These are phyloP conservation scores for Dimocarpus longan DNA, from an alignment of 345 rosid genomes.

Conservation along the genomic window DNA sequence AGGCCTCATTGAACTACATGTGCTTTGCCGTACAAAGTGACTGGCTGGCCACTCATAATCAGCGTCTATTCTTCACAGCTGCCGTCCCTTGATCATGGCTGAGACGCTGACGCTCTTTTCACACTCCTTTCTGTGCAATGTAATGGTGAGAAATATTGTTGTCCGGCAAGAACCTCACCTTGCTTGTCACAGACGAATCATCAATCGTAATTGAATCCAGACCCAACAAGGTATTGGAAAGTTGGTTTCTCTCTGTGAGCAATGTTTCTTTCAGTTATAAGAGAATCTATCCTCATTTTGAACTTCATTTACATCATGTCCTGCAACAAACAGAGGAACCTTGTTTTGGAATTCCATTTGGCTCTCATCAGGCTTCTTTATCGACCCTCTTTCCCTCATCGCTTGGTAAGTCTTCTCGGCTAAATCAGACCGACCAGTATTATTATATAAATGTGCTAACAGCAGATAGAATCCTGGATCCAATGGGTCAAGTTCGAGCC, in stretches of 20 bases:
- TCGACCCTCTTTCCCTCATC: conserved; percentile 37
- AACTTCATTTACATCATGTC: conserved; percentile 30
- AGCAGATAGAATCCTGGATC: conserved; percentile 55
- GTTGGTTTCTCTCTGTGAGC: background rate
- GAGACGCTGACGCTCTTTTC: too few species aligned
- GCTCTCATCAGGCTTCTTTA: conserved; percentile 29
- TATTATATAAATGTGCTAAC: conserved; percentile 55
- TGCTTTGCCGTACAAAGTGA: too few species aligned
- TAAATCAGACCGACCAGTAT: conserved; percentile 45
- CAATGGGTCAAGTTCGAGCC: conserved; percentile 49
- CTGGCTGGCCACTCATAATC: too few species aligned
- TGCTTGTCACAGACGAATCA: too few species aligned
- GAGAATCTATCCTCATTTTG: conserved; percentile 26
- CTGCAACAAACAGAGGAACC: conserved; percentile 30
- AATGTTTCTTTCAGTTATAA: conserved; percentile 18
- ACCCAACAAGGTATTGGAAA: background rate
- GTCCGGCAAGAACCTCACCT: too few species aligned
- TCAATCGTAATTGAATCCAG: background rate
- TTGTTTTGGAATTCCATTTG: conserved; percentile 34
- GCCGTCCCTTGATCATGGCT: too few species aligned
- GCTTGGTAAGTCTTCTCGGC: conserved; percentile 39
- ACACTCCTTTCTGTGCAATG: too few species aligned
- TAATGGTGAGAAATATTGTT: too few species aligned
- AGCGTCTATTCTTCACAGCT: too few species aligned
- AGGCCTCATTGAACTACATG: too few species aligned